Evolutionary conservation across 768 basidiomycete species (phyloP), one percentile per base, ranked within the genome.

Genomic region (Rickenella mellea): DNA sequence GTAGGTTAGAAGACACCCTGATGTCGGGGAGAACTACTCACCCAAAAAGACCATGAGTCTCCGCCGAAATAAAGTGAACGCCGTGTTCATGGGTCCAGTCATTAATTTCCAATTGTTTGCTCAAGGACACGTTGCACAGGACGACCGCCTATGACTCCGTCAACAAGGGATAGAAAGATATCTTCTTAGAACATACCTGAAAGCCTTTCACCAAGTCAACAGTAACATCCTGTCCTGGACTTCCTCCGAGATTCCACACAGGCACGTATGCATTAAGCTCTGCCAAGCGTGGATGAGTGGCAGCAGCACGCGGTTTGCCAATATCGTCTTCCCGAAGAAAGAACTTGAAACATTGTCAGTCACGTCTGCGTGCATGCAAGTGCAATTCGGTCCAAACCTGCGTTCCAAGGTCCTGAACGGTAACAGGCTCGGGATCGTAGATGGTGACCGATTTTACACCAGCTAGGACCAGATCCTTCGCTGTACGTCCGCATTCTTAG

Each of bases 391-490:
- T 22, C 66, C 67, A 50, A 51, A 86, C 92, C 65, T 96, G 94
- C 4, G 91, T 84, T 56, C 93, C 86, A 37, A 99, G 71, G 65
- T 99, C 96, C 49, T 84, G 80, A n/a, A 92, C 54, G 19, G 76
- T 73, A 9, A 92, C 88, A 9, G 77, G 84, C 51, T 91, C 84
- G 7, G 93, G 93, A 62, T 99, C 96, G 57, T 78, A 97, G 43
- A 98, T 73, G 5, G 93, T 93, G 24, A 98, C 94, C 5, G 89
- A 91, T 66, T 96, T 98, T 39, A 99, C 96, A 44, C 96, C 96
- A 38, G 96, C 96, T 42, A 99, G 72, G 42, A 78, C 83, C 43
- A 97, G 71, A 58, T 99, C 90, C 71, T 99, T 99, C 48, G 96
- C 94, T 91, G 51, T 5, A 50, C 27, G 17, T n/a, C 7, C 30